Conservation (phyloP, 2,329 filamentous ascomycete genomes). For the Neofusicoccum sp. region DNA sequence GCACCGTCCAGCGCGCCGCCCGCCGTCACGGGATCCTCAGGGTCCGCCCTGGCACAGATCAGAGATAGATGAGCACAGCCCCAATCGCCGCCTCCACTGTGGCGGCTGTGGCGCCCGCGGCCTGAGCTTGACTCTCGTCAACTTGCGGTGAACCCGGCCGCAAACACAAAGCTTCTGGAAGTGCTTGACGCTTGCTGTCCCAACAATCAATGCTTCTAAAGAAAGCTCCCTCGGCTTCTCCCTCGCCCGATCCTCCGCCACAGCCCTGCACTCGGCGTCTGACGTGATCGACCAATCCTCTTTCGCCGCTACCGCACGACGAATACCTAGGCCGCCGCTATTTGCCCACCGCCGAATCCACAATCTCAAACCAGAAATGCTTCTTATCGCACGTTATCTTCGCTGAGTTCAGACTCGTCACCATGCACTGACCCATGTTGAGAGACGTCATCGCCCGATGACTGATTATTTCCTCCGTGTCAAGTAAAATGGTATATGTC, state of each 20-base stretch:
- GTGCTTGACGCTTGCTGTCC: not conserved
- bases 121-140: not conserved
- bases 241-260: not conserved
- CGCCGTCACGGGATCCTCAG: constrained; percentile 7
- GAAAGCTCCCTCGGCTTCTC: not conserved
- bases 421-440: too few species aligned
- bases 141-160: constrained; percentile 1
- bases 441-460: too few species aligned
- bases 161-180: constrained; percentile 2
- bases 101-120: constrained; percentile 5
- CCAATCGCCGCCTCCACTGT: not conserved
- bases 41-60: not conserved
- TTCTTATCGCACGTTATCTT: too few species aligned
- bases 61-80: not conserved
- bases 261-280: not conserved
- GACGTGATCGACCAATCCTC: not conserved
- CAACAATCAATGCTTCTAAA: constrained; percentile 1
- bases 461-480: too few species aligned
- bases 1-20: not conserved
- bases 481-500: too few species aligned
- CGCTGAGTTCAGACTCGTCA: too few species aligned
- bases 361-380: too few species aligned
- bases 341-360: not conserved
- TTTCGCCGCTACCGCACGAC: too few species aligned
- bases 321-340: not conserved